Evolutionary conservation across 306 rosid genomes (phyloP).

Genomic region (Cicer chorassanicum): DNA sequence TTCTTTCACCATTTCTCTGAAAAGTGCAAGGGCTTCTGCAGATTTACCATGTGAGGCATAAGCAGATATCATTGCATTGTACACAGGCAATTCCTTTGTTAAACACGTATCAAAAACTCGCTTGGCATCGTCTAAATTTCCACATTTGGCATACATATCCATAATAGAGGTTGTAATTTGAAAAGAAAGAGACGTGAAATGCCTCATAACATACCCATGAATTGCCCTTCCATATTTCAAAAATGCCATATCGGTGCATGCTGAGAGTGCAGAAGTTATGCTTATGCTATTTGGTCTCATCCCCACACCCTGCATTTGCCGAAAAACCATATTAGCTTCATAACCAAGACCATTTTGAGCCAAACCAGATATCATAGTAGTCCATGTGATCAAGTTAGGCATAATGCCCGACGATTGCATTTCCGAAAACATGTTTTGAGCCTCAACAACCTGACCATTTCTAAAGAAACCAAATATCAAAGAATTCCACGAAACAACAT

Average conservation of each 20-base stretch:
- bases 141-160: slow-evolving; percentile 89
- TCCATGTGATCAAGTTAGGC: slow-evolving; percentile 80
- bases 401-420: slow-evolving; percentile 59
- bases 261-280: slow-evolving; percentile 60
- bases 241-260: slow-evolving; percentile 61
- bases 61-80: slow-evolving; percentile 79
- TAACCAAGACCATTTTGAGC: slow-evolving; percentile 57
- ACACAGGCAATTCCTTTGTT: slow-evolving; percentile 60
- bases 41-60: slow-evolving; percentile 80
- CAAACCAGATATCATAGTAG: slow-evolving; percentile 73
- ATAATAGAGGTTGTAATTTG: slow-evolving; percentile 63
- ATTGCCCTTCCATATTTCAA: slow-evolving; percentile 70
- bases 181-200: slow-evolving; percentile 45
- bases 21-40: slow-evolving; percentile 60
- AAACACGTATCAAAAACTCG: slow-evolving; percentile 54
- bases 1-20: slow-evolving; percentile 53
- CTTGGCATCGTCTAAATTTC: slow-evolving; percentile 59
- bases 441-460: slow-evolving; percentile 71
- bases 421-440: slow-evolving; percentile 67
- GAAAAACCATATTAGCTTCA: slow-evolving; percentile 63
- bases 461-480: slow-evolving; percentile 67
- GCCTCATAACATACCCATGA: slow-evolving; percentile 71
- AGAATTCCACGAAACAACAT: slow-evolving; percentile 83
- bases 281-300: slow-evolving; percentile 60
- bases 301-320: slow-evolving; percentile 69